Evolutionary conservation across 2,329 filamentous ascomycete genomes (phyloP), one percentile per base, ranked within the genome.

Genomic region (Colletotrichum tropicicola): DNA sequence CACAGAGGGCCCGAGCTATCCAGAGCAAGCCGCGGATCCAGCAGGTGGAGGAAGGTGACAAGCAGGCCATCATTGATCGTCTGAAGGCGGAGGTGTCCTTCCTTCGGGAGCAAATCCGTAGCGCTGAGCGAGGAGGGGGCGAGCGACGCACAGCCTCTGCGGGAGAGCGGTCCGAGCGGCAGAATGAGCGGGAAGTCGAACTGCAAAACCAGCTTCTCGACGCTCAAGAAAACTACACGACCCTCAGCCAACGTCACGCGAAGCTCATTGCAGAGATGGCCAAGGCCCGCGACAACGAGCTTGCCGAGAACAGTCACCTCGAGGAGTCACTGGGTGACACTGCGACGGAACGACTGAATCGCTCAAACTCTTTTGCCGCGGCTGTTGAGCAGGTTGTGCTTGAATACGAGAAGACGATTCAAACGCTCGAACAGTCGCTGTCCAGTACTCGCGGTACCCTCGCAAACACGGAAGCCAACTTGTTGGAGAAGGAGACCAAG

Each of bases 371-470:
- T 0, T 98, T 99, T 74, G 94, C 95, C 2, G 92, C 97, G 75
- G 95, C 95, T 27, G 95, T 99, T 19, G 96, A 99, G 73, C 92
- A 97, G 73, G 93, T 99, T 21, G 93, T 99, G 3, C 82, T 98
- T 51, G 96, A 99, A 78, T 99, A 99, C 75, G 97, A 99, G 77
- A 98, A 97, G 84, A 99, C 97, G 0, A 99, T 99, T 52, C 94
- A 98, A 76, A 91, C 89, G 56, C 86, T 99, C 15, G 96, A 99
- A 77, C 90, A 94, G 53, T 98, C 94, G 2, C 87, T 99, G 13
- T 94, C 94, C 0, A 96, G 89, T 73, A 98, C 96, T 1, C 88
- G 96, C 61, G 86, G 92, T 32, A 93, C 92, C 0, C 83, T 99
- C 27, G 91, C 96, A 10, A 91, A 83, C 68, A 94, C 92, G 0